Base-by-base conservation (phyloP, 345 rosid genomes). In the Luvunga scandens region DNA sequence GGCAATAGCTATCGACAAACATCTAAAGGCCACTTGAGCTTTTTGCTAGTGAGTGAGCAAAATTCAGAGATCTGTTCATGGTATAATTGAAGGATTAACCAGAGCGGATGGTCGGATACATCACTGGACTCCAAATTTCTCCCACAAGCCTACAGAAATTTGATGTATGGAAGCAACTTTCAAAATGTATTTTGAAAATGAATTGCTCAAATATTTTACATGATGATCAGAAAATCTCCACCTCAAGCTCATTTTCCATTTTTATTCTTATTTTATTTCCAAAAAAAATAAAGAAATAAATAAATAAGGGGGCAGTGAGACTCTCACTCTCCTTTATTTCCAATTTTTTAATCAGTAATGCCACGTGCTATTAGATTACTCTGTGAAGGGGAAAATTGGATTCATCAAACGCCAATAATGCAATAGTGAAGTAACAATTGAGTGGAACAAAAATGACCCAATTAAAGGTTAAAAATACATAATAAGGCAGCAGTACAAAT, bases 1-100 rank as follows among this genome's bases (percentile, higher is more conserved):
- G 67, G 34, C 57, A 79, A 53, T 28, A 42, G 24, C 28, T 56
- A 57, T 75, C 75, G 79, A 38, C 77, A 71, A 63, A 25, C 10
- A 48, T 55, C 2, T 30, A 19, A n/a, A 28, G n/a, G 13, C 45
- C 45, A 48, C 31, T 50, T 13, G 39, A 65, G 21, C 57, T 42
- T 5, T 74, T 28, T 19, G 57, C 45, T 9, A 63, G 22, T 39
- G 38, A 60, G 45, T 2, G 45, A 10, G 22, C 57, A 22, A 33
- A 21, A 36, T 24, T 36, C 57, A 34, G 66, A 57, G 45, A 48
- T 42, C 7, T 13, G 1, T 12, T 10, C 6, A 0, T 30, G n/a
- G n/a, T 63, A 9, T 63, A 21, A 42, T 45, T 19, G 12, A n/a
- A 19, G 22, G 7, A 62, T 28, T 2, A 59, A 18, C 0, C 10